Percentiles rank a stretch among this genome's conserved stretches.
These are phyloP conservation scores for Cicer bijugum DNA, from an alignment of 306 rosid genomes.

Conservation along the genomic window DNA sequence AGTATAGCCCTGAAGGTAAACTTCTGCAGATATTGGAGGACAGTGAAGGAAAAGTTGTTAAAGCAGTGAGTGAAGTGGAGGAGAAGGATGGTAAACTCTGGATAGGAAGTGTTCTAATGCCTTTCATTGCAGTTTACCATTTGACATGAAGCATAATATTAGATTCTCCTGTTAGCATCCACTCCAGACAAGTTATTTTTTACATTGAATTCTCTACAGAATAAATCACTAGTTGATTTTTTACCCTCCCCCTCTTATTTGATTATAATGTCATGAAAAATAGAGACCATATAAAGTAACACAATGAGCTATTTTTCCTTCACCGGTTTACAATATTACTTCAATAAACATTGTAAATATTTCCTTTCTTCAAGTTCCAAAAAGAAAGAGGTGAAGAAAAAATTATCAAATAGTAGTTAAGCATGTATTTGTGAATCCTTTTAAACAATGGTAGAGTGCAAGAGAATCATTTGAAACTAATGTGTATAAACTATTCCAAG, in stretches of 20 bases:
- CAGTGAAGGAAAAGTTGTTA: slow-evolving; percentile 71
- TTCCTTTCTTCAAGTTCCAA: too few species aligned
- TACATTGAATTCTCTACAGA: neutral
- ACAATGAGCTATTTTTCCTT: neutral
- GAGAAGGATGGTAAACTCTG: slow-evolving; percentile 85
- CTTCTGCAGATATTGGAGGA: slow-evolving; percentile 74
- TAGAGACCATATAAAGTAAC: neutral
- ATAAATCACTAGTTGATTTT: slow-evolving; percentile 5
- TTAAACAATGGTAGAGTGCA: too few species aligned
- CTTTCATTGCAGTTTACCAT: slow-evolving; percentile 73
- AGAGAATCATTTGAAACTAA: too few species aligned
- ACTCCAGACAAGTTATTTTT: neutral
- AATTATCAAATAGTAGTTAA: too few species aligned
- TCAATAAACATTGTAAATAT: neutral
- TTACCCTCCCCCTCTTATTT: neutral
- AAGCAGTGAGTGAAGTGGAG: slow-evolving; percentile 78
- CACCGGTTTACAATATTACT: neutral
- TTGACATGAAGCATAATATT: slow-evolving; percentile 46
- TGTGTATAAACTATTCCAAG: too few species aligned
- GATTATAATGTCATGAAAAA: slow-evolving; percentile 4
- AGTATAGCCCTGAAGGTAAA: slow-evolving; percentile 82
- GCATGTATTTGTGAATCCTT: too few species aligned
- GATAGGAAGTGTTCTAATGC: slow-evolving; percentile 83
- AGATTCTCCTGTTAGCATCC: neutral
- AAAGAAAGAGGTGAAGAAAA: too few species aligned